phyloP scores from a whole-genome alignment of 164 flowering plant genomes.

The Annona squamosa region DNA sequence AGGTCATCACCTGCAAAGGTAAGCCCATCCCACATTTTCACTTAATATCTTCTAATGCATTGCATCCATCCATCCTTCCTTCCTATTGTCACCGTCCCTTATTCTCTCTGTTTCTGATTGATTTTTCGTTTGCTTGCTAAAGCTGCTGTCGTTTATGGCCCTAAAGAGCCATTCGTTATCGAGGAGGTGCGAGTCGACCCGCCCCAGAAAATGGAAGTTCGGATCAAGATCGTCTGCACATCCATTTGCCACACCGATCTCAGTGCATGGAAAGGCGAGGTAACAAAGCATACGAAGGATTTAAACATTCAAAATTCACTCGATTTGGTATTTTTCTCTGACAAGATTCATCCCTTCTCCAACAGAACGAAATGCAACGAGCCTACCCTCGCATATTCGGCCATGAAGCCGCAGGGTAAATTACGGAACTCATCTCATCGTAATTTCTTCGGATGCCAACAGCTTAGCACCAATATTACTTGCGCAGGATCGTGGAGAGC shows the following conservation, averaged over 20 bases:
- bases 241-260: constrained; percentile 77
- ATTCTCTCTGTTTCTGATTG: background rate
- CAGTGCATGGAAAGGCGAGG: constrained; percentile 67
- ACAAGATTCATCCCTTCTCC: background rate
- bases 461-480: background rate
- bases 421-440: background rate
- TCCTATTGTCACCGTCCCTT: background rate
- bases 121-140: constrained; percentile 9
- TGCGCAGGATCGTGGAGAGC: constrained; percentile 50
- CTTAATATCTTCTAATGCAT: background rate
- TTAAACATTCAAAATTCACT: no score
- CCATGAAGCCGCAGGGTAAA: constrained; percentile 79
- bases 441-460: background rate
- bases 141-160: constrained; percentile 55
- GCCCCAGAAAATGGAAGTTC: constrained; percentile 62
- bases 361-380: constrained; percentile 45
- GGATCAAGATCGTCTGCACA: constrained; percentile 50
- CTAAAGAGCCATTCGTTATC: constrained; percentile 39
- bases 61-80: background rate
- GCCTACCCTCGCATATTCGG: constrained; percentile 66
- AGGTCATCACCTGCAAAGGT: constrained; percentile 52
- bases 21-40: background rate
- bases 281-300: constrained; percentile 9
- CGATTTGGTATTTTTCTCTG: background rate
- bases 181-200: constrained; percentile 58